These are phyloP conservation scores for Mycena capillaripes DNA, from an alignment of 768 basidiomycete species.

Conservation along the genomic window DNA sequence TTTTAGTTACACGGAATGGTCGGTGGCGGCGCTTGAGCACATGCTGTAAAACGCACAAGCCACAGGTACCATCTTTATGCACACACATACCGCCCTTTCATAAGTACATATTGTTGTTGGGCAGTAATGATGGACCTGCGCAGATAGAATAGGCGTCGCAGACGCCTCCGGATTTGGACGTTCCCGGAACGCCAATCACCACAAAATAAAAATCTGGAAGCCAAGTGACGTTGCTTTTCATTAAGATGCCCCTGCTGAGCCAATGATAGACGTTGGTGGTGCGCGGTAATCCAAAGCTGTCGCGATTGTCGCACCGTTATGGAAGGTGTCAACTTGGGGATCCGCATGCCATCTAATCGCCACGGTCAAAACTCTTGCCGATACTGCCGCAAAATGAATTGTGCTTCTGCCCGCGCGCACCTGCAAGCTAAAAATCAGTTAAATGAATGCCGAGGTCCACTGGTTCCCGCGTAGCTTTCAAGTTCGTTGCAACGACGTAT, in stretches of 20 bases:
- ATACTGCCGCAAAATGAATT: conserved; percentile 14
- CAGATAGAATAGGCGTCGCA: conserved; percentile 19
- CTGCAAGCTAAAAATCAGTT: background rate
- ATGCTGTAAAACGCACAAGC: conserved; percentile 3
- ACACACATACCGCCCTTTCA: background rate
- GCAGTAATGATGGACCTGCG: conserved; percentile 30
- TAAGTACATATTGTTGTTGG: conserved; percentile 23
- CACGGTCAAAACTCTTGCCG: background rate
- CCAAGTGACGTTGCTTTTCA: conserved; percentile 27
- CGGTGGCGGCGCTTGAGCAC: conserved; percentile 16
- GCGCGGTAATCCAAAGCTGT: background rate
- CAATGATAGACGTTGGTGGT: conserved; percentile 16
- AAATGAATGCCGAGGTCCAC: conserved; percentile 18
- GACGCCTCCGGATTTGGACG: conserved; percentile 11
- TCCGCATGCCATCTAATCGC: conserved; percentile 16
- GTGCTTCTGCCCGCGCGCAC: too few relatives aligned
- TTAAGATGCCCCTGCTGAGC: conserved; percentile 14
- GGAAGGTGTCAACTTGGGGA: too few relatives aligned
- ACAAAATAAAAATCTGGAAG: conserved; percentile 24
- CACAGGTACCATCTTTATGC: conserved; percentile 12
- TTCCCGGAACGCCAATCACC: conserved; percentile 43
- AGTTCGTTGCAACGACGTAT: conserved; percentile 5
- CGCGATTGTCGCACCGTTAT: conserved; percentile 19
- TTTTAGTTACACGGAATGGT: conserved; percentile 4
- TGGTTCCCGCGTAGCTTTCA: conserved; percentile 29